A percentile compares a stretch with the other conserved stretches of the same genome.
These are phyloP conservation scores for Phytopythium cucurbitacearum DNA, from an alignment of 352 stramenopile species.

Conservation along the genomic window DNA sequence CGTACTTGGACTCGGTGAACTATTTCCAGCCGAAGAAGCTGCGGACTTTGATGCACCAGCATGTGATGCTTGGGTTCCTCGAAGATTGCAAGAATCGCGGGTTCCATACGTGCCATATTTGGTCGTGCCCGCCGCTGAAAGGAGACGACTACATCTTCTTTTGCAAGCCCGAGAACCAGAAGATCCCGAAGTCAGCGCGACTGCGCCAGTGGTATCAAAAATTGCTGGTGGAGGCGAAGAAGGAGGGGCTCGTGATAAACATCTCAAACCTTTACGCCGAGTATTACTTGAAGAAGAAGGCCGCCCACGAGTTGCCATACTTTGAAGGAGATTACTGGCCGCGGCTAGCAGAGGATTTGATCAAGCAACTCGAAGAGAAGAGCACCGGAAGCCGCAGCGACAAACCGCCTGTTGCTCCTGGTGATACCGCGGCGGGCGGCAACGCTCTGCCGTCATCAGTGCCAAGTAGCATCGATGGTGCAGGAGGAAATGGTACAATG, in stretches of 20 bases:
- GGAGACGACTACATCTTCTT: conserved; percentile 91
- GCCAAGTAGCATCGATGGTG: conserved; percentile 9
- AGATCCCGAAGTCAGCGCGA: conserved; percentile 84
- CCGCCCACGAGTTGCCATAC: conserved; percentile 92
- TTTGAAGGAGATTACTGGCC: conserved; percentile 99
- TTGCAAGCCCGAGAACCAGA: conserved; percentile 88
- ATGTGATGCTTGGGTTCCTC: conserved; percentile 86
- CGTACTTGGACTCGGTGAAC: conserved; percentile 87
- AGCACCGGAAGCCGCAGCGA: conserved; percentile 35
- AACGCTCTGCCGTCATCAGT: conserved; percentile 7
- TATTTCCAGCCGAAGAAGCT: conserved; percentile 89
- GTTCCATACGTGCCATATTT: conserved; percentile 87
- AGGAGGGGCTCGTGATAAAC: conserved; percentile 73
- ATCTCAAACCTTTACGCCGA: conserved; percentile 85
- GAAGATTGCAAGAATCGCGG: conserved; percentile 86
- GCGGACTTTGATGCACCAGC: conserved; percentile 84
- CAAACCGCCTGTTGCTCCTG: conserved; percentile 6
- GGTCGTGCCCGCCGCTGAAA: conserved; percentile 86
- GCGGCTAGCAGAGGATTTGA: conserved; percentile 97
- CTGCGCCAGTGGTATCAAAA: conserved; percentile 88
- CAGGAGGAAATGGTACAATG: conserved; percentile 21
- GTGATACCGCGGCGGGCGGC: conserved; percentile 8
- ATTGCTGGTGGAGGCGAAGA: conserved; percentile 73
- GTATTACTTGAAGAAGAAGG: conserved; percentile 88
- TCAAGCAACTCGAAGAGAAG: conserved; percentile 97